Base-by-base conservation (phyloP, 352 stramenopile species). In the Pythium dissimile region DNA sequence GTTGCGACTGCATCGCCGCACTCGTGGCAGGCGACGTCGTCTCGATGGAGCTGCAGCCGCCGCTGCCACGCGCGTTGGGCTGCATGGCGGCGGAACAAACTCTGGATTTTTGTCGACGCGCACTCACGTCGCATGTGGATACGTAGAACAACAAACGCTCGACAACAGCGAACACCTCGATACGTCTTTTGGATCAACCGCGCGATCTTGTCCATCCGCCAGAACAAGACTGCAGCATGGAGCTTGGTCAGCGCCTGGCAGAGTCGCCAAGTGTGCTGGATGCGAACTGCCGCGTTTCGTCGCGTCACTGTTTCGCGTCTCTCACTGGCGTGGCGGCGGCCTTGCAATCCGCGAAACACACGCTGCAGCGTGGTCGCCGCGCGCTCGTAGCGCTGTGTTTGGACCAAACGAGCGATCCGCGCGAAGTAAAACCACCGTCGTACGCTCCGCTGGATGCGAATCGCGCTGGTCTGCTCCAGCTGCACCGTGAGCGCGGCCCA, bases 91-190 rank as follows among this genome's bases (percentile, higher is more conserved):
- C 78, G 69, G 30, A 72, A 84, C 39, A 71, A 41, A 20, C 72
- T 71, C 38, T 90, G 80, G 11, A 90, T 66, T n/a, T 28, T 49
- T 1, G 65, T 73, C 2, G 74, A 77, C 0, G 74, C 75, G 7
- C 54, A 50, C 11, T 80, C 61, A 1, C 73, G 66, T 8, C 73
- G 57, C 3, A 59, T 49, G 2, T 67, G 31, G 1, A 54, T 64
- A n/a, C 71, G 64, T 1, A 67, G 52, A 0, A 72, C 54, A 12
- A 73, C 23, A 38, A 71, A 76, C 24, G 67, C 58, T 27, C 64
- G 47, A 18, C 64, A 48, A 9, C 57, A 50, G 24, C 52, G 43
- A 38, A 48, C 67, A 3, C 50, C 49, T 5, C 65, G 57, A 30
- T 66, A 70, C 10, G 38, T 49, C 5, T 54, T 18, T 41, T 80